Evolutionary conservation across 2,329 filamentous ascomycete genomes (phyloP).

Genomic region (Didymella keratinophila): DNA sequence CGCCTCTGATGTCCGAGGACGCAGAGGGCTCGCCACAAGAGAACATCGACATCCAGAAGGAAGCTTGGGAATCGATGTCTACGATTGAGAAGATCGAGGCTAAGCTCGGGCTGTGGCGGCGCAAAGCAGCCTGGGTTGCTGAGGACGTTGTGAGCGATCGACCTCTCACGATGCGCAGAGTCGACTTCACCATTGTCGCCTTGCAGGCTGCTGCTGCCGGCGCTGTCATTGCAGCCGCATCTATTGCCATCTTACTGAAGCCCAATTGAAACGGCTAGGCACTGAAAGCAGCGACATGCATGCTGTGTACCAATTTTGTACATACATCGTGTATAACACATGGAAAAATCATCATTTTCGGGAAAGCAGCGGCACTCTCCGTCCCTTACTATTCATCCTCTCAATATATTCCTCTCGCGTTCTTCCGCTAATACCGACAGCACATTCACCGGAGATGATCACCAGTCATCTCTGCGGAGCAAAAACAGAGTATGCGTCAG

Average conservation of each 20-base stretch:
- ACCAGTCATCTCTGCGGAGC: background rate
- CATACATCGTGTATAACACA: slow-evolving; percentile 12
- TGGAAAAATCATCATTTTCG: background rate
- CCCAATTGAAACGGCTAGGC: slow-evolving; percentile 24
- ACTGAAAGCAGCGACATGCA: background rate
- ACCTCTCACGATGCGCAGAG: slow-evolving; percentile 54
- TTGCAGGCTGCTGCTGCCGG: slow-evolving; percentile 56
- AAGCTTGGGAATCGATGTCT: slow-evolving; percentile 14
- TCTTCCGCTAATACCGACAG: background rate
- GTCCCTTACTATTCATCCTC: background rate
- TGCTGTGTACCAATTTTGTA: slow-evolving; percentile 5
- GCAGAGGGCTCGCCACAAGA: slow-evolving; percentile 19
- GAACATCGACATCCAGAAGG: slow-evolving; percentile 27
- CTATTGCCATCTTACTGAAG: slow-evolving; percentile 36
- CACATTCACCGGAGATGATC: background rate
- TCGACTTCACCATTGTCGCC: slow-evolving; percentile 56
- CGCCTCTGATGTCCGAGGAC: slow-evolving; percentile 2
- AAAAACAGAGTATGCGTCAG: background rate
- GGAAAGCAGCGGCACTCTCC: background rate
- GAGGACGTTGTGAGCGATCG: slow-evolving; percentile 55
- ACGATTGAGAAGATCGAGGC: slow-evolving; percentile 17
- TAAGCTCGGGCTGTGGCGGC: slow-evolving; percentile 32
- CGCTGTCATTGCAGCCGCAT: slow-evolving; percentile 42
- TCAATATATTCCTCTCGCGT: background rate
- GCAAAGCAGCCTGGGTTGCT: slow-evolving; percentile 30